Conservation (phyloP, 805 yeast genomes). For the Monosporozyma aerobia region DNA sequence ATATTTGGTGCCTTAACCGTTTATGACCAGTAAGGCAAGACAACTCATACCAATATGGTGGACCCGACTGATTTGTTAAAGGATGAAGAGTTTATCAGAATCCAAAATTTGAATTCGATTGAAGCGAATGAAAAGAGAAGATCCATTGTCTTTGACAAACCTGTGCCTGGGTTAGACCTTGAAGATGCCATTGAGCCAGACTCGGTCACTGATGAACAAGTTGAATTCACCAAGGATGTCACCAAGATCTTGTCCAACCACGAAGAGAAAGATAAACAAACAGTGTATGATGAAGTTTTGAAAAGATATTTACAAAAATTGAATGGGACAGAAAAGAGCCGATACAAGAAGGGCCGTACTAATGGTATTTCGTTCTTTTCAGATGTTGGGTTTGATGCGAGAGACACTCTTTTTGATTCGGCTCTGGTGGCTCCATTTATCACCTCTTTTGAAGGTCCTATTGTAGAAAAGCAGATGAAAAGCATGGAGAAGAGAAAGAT, state of each 20-base stretch:
- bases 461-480: slow-evolving; percentile 20
- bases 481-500: slow-evolving; percentile 8
- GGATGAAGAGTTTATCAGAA: slow-evolving; percentile 19
- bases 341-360: slow-evolving; percentile 4
- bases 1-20: background rate
- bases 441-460: slow-evolving; percentile 26
- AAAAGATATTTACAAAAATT: slow-evolving; percentile 7
- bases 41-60: background rate
- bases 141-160: slow-evolving; percentile 10
- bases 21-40: background rate
- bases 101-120: slow-evolving; percentile 18
- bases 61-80: slow-evolving; percentile 10
- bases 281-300: slow-evolving; percentile 5
- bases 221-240: background rate
- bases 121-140: slow-evolving; percentile 9
- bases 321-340: slow-evolving; percentile 6
- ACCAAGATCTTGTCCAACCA: background rate
- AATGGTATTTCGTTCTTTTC: slow-evolving; percentile 40
- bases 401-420: slow-evolving; percentile 45
- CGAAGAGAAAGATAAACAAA: background rate
- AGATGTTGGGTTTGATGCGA: slow-evolving; percentile 39
- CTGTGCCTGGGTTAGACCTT: background rate
- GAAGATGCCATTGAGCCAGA: background rate
- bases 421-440: slow-evolving; percentile 24
- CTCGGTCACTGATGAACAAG: background rate